Base-by-base conservation (phyloP, 2,329 filamentous ascomycete genomes). In the Paraphoma sp. region DNA sequence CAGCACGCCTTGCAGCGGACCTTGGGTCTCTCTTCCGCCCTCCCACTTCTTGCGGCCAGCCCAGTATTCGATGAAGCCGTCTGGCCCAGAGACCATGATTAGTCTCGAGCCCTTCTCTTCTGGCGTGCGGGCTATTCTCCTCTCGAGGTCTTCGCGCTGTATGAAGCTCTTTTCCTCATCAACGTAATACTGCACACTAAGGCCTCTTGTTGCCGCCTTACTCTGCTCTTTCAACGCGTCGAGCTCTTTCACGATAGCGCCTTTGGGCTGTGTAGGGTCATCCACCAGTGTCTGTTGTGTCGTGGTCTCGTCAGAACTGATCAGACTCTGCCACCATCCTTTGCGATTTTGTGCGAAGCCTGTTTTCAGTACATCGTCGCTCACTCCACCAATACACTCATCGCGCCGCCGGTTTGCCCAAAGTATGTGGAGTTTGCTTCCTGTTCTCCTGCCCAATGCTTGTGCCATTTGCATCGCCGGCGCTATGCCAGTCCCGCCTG, bases 401-500 rank as follows among this genome's bases (percentile, higher is more conserved):
- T 88, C 85, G 33, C 84, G 81, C 54, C 78, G 76, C 51, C 91
- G 81, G 73, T 87, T 92, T 16, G 93, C 93, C 93, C 94, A 99
- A 0, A 98, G 78, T 29, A 98, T 88, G 47, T 86, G 84, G 52
- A 97, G 84, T 42, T 70, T 80, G 2, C 14, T 63, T 54, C 79
- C 70, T 63, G 74, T 61, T 17, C 73, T 64, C 57, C 82, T 76
- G 4, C 87, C 78, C 10, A 94, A 76, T 0, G 86, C 85, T 58
- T 87, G 80, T 1, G 88, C 91, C 41, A 90, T 86, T 77, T 98
- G 94, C 75, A 98, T 78, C 7, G 93, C 95, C 0, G 94, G 92
- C 14, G 92, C 93, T 66, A 99, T 90, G 1, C 95, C 94, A 0
- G 95, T 99, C 0, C 95, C 95, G 1, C 93, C 95, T 1, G 93